Percentiles rank a stretch among this genome's conserved stretches.
Evolutionary conservation across 2,329 filamentous ascomycete species (phyloP).

Genomic region (Mollisiaceae sp.): DNA sequence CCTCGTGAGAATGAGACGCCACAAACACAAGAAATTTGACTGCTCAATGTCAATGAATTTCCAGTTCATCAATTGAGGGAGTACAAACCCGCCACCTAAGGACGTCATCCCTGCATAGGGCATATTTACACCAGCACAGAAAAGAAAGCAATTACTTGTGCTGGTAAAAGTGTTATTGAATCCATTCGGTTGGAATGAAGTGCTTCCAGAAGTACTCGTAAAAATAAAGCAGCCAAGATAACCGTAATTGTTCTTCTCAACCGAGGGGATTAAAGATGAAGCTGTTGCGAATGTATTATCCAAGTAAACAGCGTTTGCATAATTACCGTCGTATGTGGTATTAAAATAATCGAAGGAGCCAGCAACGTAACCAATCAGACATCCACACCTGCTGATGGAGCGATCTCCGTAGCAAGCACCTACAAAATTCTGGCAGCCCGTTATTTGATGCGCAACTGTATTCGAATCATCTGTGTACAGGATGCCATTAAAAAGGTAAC

Average conservation of each 20-base stretch:
- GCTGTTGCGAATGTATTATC: not conserved
- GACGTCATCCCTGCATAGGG: not conserved
- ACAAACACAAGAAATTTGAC: not conserved
- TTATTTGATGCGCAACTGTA: not conserved
- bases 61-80: not conserved
- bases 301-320: not conserved
- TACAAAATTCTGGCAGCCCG: not conserved
- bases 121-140: not conserved
- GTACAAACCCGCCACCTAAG: not conserved
- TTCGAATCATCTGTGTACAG: not conserved
- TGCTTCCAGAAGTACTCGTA: not conserved
- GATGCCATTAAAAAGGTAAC: not conserved
- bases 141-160: not conserved
- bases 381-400: not conserved
- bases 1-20: not conserved
- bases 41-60: not conserved
- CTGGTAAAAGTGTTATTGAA: not conserved
- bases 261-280: not conserved
- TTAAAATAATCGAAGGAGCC: not conserved
- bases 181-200: not conserved
- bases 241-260: not conserved
- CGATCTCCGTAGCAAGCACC: not conserved
- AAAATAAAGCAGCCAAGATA: not conserved
- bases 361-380: not conserved
- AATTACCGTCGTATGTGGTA: not conserved